Conservation (phyloP, 495 filamentous ascomycete genomes). For the Tuber magnatum region DNA sequence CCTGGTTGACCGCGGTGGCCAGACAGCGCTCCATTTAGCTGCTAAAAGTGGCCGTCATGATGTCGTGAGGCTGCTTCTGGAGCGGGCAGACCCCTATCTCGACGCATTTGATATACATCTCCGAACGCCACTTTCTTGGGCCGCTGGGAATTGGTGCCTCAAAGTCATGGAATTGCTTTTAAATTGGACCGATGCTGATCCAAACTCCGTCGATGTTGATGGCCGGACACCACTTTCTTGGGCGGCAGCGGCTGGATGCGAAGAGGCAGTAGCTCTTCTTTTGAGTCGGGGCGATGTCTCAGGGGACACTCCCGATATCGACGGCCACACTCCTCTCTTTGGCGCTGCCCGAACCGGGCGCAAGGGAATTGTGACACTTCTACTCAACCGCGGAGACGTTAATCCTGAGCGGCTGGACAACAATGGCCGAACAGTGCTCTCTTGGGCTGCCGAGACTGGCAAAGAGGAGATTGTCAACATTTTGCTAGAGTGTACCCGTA, state of each 20-base stretch:
- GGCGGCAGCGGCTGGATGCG: slow-evolving; percentile 27
- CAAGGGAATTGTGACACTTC: slow-evolving; percentile 19
- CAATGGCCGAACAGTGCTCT: slow-evolving; percentile 23
- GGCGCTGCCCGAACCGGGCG: slow-evolving; percentile 25
- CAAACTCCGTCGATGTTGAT: slow-evolving; percentile 16
- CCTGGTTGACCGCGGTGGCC: slow-evolving; percentile 7
- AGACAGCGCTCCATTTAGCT: slow-evolving; percentile 4
- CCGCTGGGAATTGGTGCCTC: slow-evolving; percentile 22
- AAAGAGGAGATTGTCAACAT: slow-evolving; percentile 23
- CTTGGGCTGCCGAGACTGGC: slow-evolving; percentile 22
- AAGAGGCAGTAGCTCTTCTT: slow-evolving; percentile 33
- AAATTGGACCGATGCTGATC: slow-evolving; percentile 12
- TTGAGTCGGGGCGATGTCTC: slow-evolving; percentile 19
- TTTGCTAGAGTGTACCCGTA: slow-evolving; percentile 11
- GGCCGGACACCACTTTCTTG: slow-evolving; percentile 30
- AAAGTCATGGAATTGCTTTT: slow-evolving; percentile 29
- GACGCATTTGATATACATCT: slow-evolving; percentile 13
- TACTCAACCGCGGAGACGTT: slow-evolving; percentile 3
- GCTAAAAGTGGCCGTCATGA: slow-evolving; percentile 20
- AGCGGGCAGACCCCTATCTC: slow-evolving; percentile 4
- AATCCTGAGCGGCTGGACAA: slow-evolving; percentile 20
- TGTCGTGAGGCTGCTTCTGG: slow-evolving; percentile 29
- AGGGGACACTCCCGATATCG: slow-evolving; percentile 14
- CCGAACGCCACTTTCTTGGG: slow-evolving; percentile 27
- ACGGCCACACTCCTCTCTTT: slow-evolving; percentile 28